Evolutionary conservation across 495 filamentous ascomycete genomes (phyloP).

Genomic region (Amphirosellinia nigrospora): DNA sequence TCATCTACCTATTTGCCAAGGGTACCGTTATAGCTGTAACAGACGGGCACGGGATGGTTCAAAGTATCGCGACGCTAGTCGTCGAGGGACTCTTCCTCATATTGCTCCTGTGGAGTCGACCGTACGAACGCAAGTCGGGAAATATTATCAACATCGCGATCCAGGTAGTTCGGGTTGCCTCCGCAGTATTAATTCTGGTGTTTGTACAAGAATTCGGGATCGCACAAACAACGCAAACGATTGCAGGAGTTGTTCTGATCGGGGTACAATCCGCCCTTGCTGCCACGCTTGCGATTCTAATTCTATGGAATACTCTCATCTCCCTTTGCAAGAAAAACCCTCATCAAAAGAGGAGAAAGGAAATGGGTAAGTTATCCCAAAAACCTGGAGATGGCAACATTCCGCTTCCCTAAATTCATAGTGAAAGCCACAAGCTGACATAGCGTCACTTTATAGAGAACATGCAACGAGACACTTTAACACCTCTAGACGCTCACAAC

Average conservation of each 20-base stretch:
- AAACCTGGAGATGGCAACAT: background rate
- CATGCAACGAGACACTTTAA: constrained; percentile 80
- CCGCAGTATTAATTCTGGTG: constrained; percentile 85
- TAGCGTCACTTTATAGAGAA: constrained; percentile 64
- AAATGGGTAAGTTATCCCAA: constrained; percentile 68
- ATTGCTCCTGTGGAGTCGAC: constrained; percentile 81
- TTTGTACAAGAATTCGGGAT: constrained; percentile 95
- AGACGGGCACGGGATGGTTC: constrained; percentile 83
- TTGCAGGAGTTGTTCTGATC: constrained; percentile 86
- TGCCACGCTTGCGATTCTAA: constrained; percentile 82
- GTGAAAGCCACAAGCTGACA: constrained; percentile 33
- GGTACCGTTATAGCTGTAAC: constrained; percentile 85
- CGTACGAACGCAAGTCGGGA: constrained; percentile 82
- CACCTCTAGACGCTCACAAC: constrained; percentile 87
- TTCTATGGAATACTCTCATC: constrained; percentile 87
- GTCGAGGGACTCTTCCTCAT: constrained; percentile 74
- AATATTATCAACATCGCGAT: constrained; percentile 95
- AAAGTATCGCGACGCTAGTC: constrained; percentile 78
- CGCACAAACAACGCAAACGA: constrained; percentile 91
- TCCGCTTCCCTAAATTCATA: background rate
- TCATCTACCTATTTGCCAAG: constrained; percentile 92
- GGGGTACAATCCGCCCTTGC: constrained; percentile 87
- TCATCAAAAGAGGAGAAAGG: constrained; percentile 81
- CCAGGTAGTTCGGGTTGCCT: constrained; percentile 91
- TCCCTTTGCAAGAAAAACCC: constrained; percentile 86